Conservation (phyloP, 2,329 filamentous ascomycete genomes). For the Botrytis fabae region DNA sequence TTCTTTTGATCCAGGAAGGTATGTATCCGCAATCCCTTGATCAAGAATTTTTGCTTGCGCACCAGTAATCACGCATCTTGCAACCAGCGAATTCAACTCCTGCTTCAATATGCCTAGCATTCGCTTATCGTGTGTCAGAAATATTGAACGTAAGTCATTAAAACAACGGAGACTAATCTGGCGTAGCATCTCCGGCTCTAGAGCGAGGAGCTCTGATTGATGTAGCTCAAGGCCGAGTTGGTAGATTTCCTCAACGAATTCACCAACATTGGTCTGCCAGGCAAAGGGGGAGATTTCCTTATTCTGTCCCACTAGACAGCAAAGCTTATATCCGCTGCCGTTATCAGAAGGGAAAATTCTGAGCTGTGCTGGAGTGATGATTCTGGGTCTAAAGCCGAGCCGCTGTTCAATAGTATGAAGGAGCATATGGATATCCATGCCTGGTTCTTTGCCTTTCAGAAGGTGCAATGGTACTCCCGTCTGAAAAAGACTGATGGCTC, state of each 20-base stretch:
- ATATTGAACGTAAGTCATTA: constrained; percentile 41
- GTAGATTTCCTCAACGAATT: constrained; percentile 29
- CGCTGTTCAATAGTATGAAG: constrained; percentile 1
- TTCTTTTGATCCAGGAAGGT: constrained; percentile 2
- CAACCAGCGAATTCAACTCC: constrained; percentile 35
- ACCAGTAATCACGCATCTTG: not conserved
- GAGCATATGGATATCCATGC: constrained; percentile 7
- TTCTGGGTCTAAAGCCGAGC: not conserved
- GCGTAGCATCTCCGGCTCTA: constrained; percentile 34
- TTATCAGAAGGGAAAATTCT: not conserved
- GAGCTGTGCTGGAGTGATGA: constrained; percentile 6
- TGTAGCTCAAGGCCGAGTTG: constrained; percentile 40
- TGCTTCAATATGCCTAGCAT: constrained; percentile 42
- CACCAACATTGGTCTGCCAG: not conserved
- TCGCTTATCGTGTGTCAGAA: constrained; percentile 41
- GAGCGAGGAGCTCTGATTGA: constrained; percentile 37
- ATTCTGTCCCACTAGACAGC: not conserved
- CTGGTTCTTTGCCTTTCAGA: constrained; percentile 4
- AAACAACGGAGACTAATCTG: constrained; percentile 37
- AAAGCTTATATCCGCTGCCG: not conserved
- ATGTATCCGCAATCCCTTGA: constrained; percentile 11
- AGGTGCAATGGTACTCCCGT: not conserved
- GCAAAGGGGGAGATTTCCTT: not conserved
- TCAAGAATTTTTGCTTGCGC: not conserved
- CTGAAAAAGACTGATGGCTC: not conserved